Conservation (phyloP, 2,329 filamentous ascomycete genomes). For the Colletotrichum abscissum region DNA sequence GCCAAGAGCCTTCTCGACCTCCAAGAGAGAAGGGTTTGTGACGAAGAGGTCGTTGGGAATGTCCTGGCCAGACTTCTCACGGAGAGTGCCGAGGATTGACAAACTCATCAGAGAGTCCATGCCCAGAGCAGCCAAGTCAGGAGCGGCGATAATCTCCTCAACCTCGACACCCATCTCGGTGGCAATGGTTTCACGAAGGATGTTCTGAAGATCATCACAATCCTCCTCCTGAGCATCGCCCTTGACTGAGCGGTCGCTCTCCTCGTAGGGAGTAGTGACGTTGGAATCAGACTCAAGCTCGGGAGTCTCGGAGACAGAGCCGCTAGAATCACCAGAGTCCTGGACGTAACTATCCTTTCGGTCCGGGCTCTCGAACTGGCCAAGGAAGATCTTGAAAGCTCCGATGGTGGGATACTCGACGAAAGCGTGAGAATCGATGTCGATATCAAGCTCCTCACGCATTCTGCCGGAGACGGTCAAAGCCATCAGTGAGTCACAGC, state of each 20-base stretch:
- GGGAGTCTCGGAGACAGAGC: constrained; percentile 56
- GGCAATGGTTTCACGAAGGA: constrained; percentile 75
- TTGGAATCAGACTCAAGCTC: constrained; percentile 60
- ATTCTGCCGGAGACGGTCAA: constrained; percentile 67
- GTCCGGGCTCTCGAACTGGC: constrained; percentile 46
- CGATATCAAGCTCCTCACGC: constrained; percentile 67
- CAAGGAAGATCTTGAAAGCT: constrained; percentile 59
- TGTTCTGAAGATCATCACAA: constrained; percentile 55
- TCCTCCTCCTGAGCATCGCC: constrained; percentile 47
- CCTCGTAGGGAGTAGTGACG: constrained; percentile 64
- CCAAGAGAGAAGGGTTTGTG: constrained; percentile 70
- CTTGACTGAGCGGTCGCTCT: constrained; percentile 62
- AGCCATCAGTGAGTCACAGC: constrained; percentile 71
- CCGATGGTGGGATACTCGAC: constrained; percentile 66
- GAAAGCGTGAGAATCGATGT: constrained; percentile 64
- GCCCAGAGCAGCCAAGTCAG: constrained; percentile 65
- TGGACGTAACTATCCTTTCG: constrained; percentile 41
- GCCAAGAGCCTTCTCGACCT: constrained; percentile 73
- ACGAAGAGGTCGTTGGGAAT: constrained; percentile 71
- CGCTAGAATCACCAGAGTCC: constrained; percentile 49
- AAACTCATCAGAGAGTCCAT: constrained; percentile 71
- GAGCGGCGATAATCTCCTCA: constrained; percentile 67
- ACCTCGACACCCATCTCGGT: constrained; percentile 78
- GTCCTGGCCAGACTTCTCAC: constrained; percentile 63
- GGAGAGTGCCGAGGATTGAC: constrained; percentile 64